Conservation (phyloP, 192 early-diverging fungal genomes). For the Rhizoclosmatium globosum region DNA sequence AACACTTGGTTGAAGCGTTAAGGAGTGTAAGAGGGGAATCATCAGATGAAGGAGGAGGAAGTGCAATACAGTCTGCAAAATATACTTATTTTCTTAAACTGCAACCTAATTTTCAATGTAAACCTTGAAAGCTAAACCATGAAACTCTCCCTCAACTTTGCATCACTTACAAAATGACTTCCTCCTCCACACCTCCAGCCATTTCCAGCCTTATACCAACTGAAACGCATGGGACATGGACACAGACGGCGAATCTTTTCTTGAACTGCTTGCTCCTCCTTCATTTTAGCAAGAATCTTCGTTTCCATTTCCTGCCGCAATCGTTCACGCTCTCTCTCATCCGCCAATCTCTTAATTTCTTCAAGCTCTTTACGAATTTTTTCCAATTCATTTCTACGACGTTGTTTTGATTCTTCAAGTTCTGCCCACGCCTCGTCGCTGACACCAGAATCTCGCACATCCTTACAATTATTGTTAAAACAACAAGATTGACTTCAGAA, state of each 20-base stretch:
- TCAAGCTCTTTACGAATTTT: conserved; percentile 3
- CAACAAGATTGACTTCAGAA: background rate
- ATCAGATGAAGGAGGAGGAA: too few species aligned
- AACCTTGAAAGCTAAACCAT: background rate
- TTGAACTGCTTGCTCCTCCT: conserved; percentile 35
- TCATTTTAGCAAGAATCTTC: conserved; percentile 23
- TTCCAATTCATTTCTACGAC: conserved; percentile 28
- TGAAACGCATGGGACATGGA: conserved; percentile 39
- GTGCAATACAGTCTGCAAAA: too few species aligned
- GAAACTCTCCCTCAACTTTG: conserved; percentile 34
- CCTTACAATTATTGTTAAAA: background rate
- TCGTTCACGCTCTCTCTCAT: conserved; percentile 10
- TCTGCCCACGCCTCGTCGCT: conserved; percentile 48
- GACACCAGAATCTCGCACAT: conserved; percentile 41
- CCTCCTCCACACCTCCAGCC: conserved; percentile 46
- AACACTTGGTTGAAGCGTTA: conserved; percentile 74
- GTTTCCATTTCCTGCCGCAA: background rate
- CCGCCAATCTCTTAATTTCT: conserved; percentile 8
- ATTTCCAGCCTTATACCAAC: conserved; percentile 27
- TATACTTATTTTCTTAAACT: too few species aligned
- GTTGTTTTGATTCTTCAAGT: conserved; percentile 22
- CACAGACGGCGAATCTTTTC: conserved; percentile 33
- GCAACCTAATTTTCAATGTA: too few species aligned
- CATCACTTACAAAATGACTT: conserved; percentile 37
- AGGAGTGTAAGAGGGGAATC: background rate